Evolutionary conservation across 2,329 filamentous ascomycete species (phyloP).

Genomic region (Rhexocercosporidium sp.): DNA sequence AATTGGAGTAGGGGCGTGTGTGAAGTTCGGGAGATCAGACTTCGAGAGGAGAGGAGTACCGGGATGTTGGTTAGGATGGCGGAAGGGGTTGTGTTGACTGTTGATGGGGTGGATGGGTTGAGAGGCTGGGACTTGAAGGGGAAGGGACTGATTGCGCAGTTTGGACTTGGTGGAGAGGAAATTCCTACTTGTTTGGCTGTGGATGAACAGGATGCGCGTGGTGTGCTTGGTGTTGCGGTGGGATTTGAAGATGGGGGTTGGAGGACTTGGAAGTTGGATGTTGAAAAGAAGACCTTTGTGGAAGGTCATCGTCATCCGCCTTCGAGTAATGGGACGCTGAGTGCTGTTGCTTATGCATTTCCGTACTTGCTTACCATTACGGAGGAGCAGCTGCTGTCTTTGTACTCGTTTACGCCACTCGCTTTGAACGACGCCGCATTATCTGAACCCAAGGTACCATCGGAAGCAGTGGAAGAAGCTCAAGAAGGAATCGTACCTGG

Average conservation of each 20-base stretch:
- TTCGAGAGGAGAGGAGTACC: constrained; percentile 43
- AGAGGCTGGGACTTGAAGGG: constrained; percentile 79
- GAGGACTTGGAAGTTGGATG: constrained; percentile 68
- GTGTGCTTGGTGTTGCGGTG: constrained; percentile 63
- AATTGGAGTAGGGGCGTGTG: constrained; percentile 90
- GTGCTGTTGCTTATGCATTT: constrained; percentile 71
- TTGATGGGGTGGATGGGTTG: constrained; percentile 70
- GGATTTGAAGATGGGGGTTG: constrained; percentile 78
- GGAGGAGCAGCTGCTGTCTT: constrained; percentile 71
- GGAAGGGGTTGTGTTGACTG: constrained; percentile 79
- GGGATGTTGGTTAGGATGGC: constrained; percentile 76
- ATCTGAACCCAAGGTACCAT: constrained; percentile 9
- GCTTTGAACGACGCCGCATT: constrained; percentile 21
- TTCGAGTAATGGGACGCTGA: constrained; percentile 53
- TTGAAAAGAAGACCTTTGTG: constrained; percentile 41
- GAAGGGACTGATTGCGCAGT: constrained; percentile 62
- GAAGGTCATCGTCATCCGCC: constrained; percentile 33
- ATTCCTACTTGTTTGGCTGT: constrained; percentile 69
- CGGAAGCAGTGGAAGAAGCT: not conserved
- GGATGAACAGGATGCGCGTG: constrained; percentile 55
- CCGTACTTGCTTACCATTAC: constrained; percentile 84
- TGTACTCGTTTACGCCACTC: constrained; percentile 68
- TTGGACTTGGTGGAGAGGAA: constrained; percentile 41
- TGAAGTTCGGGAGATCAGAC: constrained; percentile 72
- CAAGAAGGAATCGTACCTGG: not conserved